Conservation (phyloP, 352 stramenopile species). For the Phytophthora colocasiae region DNA sequence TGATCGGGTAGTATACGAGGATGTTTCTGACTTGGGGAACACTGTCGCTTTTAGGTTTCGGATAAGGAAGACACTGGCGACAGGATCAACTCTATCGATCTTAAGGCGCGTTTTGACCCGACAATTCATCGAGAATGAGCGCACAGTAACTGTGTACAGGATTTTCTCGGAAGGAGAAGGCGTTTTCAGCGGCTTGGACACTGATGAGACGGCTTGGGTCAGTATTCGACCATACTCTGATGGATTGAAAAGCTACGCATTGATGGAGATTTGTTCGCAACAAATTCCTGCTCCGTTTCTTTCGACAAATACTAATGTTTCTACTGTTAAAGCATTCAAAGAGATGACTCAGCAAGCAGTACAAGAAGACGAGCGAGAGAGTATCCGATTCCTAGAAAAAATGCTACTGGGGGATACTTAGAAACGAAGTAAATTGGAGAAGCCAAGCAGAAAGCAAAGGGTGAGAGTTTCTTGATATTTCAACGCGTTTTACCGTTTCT, state of each 20-base stretch:
- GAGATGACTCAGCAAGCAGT: conserved; percentile 4
- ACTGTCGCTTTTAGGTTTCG: conserved; percentile 44
- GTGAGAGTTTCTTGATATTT: too few species aligned
- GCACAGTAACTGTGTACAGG: conserved; percentile 54
- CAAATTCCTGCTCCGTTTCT: conserved; percentile 1
- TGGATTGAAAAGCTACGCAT: background rate
- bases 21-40: conserved; percentile 19
- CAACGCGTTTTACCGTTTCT: too few species aligned
- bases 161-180: conserved; percentile 37
- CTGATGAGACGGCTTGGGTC: conserved; percentile 52
- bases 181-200: conserved; percentile 41
- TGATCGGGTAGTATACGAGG: conserved; percentile 22
- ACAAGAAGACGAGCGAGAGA: conserved; percentile 5
- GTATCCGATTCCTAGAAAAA: conserved; percentile 1
- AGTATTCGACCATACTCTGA: conserved; percentile 6
- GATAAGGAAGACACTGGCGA: conserved; percentile 10
- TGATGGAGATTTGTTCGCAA: conserved; percentile 16
- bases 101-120: conserved; percentile 13
- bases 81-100: conserved; percentile 20
- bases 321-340: conserved; percentile 2
- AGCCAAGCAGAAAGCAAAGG: too few species aligned
- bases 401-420: conserved; percentile 5
- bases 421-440: background rate
- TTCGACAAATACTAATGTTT: background rate
- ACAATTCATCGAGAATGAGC: conserved; percentile 40